Base-by-base conservation (phyloP, 208 protist species). In the Leishmania arabica region DNA sequence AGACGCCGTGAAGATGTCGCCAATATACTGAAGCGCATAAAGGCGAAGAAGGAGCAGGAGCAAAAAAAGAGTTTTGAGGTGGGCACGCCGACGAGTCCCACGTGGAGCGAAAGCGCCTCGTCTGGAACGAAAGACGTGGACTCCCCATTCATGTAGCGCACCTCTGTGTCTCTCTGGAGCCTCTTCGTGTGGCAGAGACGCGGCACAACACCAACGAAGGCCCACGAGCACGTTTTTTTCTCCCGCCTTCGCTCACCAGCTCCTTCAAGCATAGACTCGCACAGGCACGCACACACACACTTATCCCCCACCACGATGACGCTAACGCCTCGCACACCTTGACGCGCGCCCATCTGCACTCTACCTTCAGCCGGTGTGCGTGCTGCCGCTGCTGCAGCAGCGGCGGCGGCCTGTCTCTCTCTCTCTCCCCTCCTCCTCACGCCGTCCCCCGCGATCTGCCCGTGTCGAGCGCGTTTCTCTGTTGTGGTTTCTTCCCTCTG, bases 21-120 rank as follows among this genome's bases (percentile, higher is more conserved):
- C 15, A 74, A 73, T 11, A 91, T 91, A 79, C 60, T 91, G 34
- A 86, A 89, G 76, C 88, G 88, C 13, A 83, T 91, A 17, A 80
- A 80, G 17, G 56, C 75, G 1, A 87, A 89, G 75, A 86, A 87
- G 31, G 85, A 83, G 71, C 76, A 88, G 68, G 86, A 87, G 3
- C 13, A 34, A 17, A 56, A 60, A 75, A 72, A 37, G 42, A 15
- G 9, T 15, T 64, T 65, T 27, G 77, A 62, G 3, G 31, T 31
- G 4, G 49, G 34, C n/a, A 70, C 78, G 27, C 83, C 78, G 24
- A 70, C 69, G 7, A 81, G 24, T 3, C 53, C 75, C 27, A 83
- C 73, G 21, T 58, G 3, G 17, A 76, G 71, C 13, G 58, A 56
- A 62, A n/a, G 19, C 40, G 75, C 82, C 27, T 81, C 72, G 17